Conservation (phyloP, 2,329 filamentous ascomycete species). For the Amauroascus verrucosus region DNA sequence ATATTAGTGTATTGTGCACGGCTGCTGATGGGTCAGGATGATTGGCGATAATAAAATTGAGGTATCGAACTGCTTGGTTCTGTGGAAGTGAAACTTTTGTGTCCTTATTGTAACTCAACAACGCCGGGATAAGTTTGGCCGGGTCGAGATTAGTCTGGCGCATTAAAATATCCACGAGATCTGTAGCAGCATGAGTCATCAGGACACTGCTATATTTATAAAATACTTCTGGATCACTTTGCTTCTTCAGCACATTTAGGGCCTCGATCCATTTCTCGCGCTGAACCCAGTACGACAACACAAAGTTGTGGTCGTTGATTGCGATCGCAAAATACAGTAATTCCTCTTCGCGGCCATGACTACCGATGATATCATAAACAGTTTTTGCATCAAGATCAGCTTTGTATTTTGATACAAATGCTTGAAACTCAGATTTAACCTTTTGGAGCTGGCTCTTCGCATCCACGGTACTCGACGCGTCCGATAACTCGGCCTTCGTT, state of each 20-base stretch:
- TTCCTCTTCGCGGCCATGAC: constrained; percentile 88
- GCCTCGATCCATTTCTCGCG: constrained; percentile 85
- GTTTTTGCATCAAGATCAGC: constrained; percentile 80
- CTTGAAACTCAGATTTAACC: constrained; percentile 70
- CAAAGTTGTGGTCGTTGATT: constrained; percentile 86
- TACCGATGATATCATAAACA: constrained; percentile 90
- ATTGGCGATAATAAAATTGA: constrained; percentile 81
- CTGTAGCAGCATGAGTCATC: constrained; percentile 75
- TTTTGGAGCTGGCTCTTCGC: constrained; percentile 60
- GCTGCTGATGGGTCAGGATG: constrained; percentile 70
- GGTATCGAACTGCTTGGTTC: constrained; percentile 89
- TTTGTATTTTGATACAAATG: constrained; percentile 79
- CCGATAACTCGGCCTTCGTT: constrained; percentile 70
- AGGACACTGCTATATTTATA: constrained; percentile 96
- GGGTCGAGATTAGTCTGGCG: constrained; percentile 76
- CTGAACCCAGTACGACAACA: constrained; percentile 94
- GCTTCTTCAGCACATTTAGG: constrained; percentile 78
- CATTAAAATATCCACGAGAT: constrained; percentile 92
- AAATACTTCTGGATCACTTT: constrained; percentile 85
- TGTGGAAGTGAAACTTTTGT: constrained; percentile 56
- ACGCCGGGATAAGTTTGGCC: constrained; percentile 78
- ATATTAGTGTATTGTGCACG: constrained; percentile 93
- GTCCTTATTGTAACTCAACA: constrained; percentile 80
- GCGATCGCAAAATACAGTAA: constrained; percentile 82
- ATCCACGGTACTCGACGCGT: constrained; percentile 59